Evolutionary conservation across 208 protist species (phyloP), one percentile per base, ranked within the genome.

Genomic region (Vickermania spadyakhi): DNA sequence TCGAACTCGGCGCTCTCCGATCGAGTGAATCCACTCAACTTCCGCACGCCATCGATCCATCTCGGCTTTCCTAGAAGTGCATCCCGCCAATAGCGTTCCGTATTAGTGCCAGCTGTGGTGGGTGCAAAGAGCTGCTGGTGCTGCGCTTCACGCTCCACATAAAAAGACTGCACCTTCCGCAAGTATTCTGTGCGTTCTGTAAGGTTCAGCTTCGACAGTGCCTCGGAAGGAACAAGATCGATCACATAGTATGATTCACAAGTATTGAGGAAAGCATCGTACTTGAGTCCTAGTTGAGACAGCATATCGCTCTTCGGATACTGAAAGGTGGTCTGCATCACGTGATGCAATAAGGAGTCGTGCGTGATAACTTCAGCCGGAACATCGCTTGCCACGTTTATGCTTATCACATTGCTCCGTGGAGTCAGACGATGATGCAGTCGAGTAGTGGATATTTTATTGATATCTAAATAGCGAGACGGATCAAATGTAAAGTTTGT

Each of bases 171-270:
- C 36, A 50, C 56, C 2, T 55, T 56, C 26, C n/a, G 56, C 27
- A 73, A 31, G 25, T 72, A 60, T 21, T 65, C 59, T 21, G 60
- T n/a, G n/a, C n/a, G n/a, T n/a, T n/a, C n/a, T n/a, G n/a, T n/a
- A n/a, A n/a, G n/a, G n/a, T n/a, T n/a, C n/a, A n/a, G n/a, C n/a
- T n/a, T n/a, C n/a, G n/a, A n/a, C n/a, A n/a, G n/a, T n/a, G n/a
- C n/a, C n/a, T n/a, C n/a, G n/a, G n/a, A n/a, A n/a, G n/a, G 36
- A 25, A 73, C 54, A 22, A 58, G 27, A 29, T 58, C 54, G 23
- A 58, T 28, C 11, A 58, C 27, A 3, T 36, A 13, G 4, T 31
- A 31, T 18, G 27, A 36, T 13, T 25, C 25, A 28, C 54, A 29
- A 30, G 31, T 18, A 29, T 29, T 45, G 18, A 45, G 11, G 18